Evolutionary conservation across 2,329 filamentous ascomycete species (phyloP).

Genomic region (Ambrosiella beaveri): DNA sequence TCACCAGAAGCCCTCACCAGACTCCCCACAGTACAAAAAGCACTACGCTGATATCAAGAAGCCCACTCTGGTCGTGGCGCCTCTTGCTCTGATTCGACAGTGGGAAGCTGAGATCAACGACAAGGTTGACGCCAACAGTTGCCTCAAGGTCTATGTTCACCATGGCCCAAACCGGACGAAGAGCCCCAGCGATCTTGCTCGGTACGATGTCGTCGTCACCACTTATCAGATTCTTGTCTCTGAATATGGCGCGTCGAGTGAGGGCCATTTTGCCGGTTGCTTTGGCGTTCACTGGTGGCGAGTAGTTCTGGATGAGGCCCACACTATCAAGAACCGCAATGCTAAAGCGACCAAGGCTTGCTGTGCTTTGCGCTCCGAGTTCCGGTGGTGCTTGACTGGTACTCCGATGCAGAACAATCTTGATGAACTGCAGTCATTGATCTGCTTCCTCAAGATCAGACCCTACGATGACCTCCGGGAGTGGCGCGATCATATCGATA

Average conservation of each 20-base stretch:
- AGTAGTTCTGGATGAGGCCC: slow-evolving; percentile 86
- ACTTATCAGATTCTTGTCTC: slow-evolving; percentile 93
- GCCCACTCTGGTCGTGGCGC: slow-evolving; percentile 79
- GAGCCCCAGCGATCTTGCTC: slow-evolving; percentile 53
- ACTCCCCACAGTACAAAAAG: slow-evolving; percentile 39
- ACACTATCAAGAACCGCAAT: slow-evolving; percentile 96
- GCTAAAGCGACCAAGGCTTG: slow-evolving; percentile 89
- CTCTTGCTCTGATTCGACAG: slow-evolving; percentile 84
- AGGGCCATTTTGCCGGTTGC: slow-evolving; percentile 44
- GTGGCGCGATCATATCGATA: slow-evolving; percentile 85
- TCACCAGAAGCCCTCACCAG: slow-evolving; percentile 47
- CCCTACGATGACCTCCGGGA: slow-evolving; percentile 72
- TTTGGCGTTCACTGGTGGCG: slow-evolving; percentile 93
- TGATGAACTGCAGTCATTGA: slow-evolving; percentile 84
- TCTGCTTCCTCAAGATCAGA: slow-evolving; percentile 80
- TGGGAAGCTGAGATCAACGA: slow-evolving; percentile 89
- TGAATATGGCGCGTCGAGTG: slow-evolving; percentile 56
- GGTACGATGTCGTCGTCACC: slow-evolving; percentile 90
- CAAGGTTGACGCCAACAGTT: slow-evolving; percentile 53
- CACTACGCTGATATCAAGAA: slow-evolving; percentile 53
- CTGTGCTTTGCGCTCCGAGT: slow-evolving; percentile 68
- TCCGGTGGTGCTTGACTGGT: slow-evolving; percentile 89
- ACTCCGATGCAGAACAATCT: slow-evolving; percentile 98
- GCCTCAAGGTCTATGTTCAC: slow-evolving; percentile 70
- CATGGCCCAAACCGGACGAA: slow-evolving; percentile 80